Base-by-base conservation (phyloP, 1,284 basidiomycete genomes). In the Stereum hirsutum region DNA sequence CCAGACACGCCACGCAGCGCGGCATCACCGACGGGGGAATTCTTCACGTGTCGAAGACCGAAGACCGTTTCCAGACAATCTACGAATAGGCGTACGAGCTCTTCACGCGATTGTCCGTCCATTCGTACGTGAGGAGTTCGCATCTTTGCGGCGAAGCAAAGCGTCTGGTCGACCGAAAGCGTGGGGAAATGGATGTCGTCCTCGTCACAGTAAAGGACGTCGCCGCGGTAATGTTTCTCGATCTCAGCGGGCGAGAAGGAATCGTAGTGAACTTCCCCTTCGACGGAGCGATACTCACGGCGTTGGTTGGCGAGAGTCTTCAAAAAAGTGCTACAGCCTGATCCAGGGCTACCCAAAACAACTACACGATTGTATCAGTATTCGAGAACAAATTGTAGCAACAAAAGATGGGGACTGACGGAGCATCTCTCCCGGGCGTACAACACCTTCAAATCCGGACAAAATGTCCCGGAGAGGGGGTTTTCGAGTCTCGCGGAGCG, bases 161-260 rank as follows among this genome's bases (percentile, higher is more conserved):
- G 60, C 0, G 84, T 86, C 56, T 81, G 70, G 40, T 70, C 70
- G 12, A 89, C 84, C 1, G 81, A 85, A 17, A 89, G 66, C 4
- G 80, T 78, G 1, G 87, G 78, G 52, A 86, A 84, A 55, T 88
- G 87, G 0, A 81, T 64, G 51, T 90, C 88, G 48, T 80, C 78
- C 55, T 84, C 81, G 0, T 78, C 76, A 46, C 69, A 79, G 56
- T 84, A 86, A 42, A 73, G 69, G 4, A 81, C 72, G 49, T 85
- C 83, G 12, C 82, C 83, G 5, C 81, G 75, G 55, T 74, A 76
- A 46, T 72, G 69, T 21, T 69, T 66, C 36, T 59, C 52, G 34
- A 86, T 63, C 30, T 80, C 62, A 1, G 68, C 57, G 0, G 77
- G 68, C 1, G 73, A 58, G 46, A 89, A 70, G 0, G 80, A 75